Base-by-base conservation (phyloP, 2,329 filamentous ascomycete species). In the Cordyceps fumosorosea region DNA sequence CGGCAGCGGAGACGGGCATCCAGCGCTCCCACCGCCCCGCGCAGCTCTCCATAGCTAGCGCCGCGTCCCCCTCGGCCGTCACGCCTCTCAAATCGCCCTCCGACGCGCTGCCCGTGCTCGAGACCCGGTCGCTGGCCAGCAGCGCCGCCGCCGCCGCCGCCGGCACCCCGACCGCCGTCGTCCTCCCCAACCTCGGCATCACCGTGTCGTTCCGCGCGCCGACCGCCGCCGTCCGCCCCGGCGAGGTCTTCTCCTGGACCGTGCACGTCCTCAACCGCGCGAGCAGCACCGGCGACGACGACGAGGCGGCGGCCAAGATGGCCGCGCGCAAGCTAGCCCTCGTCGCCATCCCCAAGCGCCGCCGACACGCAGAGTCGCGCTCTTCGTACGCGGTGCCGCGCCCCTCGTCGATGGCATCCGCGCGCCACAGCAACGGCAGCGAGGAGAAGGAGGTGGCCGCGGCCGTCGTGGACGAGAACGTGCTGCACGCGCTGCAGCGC, bases 221-320 rank as follows among this genome's bases (percentile, higher is more conserved):
- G 40, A 64, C 73, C 14, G 69, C 74, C 24, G 78, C 81, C 59
- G 78, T 90, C 26, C 80, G 78, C 62, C 81, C 86, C 0, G 88
- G 88, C 44, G 81, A 89, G 52, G 78, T 86, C 56, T 92, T 95
- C 71, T 77, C 79, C 47, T 91, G 90, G 87, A 83, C 82, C 40
- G 81, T 93, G 18, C 89, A 91, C 69, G 86, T 93, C 44, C 87
- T 91, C 66, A 95, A 93, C 72, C 84, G 88, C 55, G 85, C 83
- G 53, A 76, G 77, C 47, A 81, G 76, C 32, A 74, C 69, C 62
- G 64, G n/a, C 75, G 79, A 40, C 67, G 72, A 0, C 70, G 14
- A 24, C 47, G 24, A 14, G 26, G 50, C 34, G 74, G 69, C 62
- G 64, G 32, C 75, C 48, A 5, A 78, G 44, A 67, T 73, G 0